Percentiles rank a stretch among this genome's conserved stretches.
Evolutionary conservation across 1,139 yeast genomes (phyloP).

Genomic region (Sugiyamaella neomexicana): DNA sequence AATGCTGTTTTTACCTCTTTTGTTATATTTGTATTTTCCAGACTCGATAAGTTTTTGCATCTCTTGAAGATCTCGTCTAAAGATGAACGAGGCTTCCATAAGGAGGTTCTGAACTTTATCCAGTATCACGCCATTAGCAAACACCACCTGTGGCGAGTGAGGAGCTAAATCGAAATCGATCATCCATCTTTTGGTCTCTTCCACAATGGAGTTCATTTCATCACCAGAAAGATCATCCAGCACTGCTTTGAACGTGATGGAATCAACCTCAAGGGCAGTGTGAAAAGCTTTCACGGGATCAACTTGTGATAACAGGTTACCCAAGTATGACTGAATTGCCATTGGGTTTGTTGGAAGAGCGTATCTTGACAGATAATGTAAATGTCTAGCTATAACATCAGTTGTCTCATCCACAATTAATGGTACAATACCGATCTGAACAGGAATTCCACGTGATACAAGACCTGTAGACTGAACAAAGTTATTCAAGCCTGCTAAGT

Average conservation of each 20-base stretch:
- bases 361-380: slow-evolving; percentile 42
- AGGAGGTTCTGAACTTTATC: slow-evolving; percentile 47
- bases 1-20: slow-evolving; percentile 11
- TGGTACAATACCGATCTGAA: slow-evolving; percentile 81
- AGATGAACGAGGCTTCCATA: slow-evolving; percentile 38
- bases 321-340: slow-evolving; percentile 36
- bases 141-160: slow-evolving; percentile 49
- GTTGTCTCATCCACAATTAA: slow-evolving; percentile 39
- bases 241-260: slow-evolving; percentile 15
- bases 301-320: slow-evolving; percentile 26
- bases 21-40: slow-evolving; percentile 12
- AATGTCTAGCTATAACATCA: slow-evolving; percentile 37
- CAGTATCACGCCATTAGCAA: slow-evolving; percentile 71
- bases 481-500: slow-evolving; percentile 50
- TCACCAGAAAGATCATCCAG: slow-evolving; percentile 18
- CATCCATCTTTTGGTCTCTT: slow-evolving; percentile 38
- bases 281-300: slow-evolving; percentile 26
- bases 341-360: slow-evolving; percentile 23
- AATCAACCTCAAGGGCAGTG: slow-evolving; percentile 20
- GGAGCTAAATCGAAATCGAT: slow-evolving; percentile 42
- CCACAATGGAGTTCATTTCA: slow-evolving; percentile 27
- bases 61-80: slow-evolving; percentile 37
- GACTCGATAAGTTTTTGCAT: slow-evolving; percentile 30
- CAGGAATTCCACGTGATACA: slow-evolving; percentile 59
- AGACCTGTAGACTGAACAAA: slow-evolving; percentile 50